A percentile compares a stretch with the other conserved stretches of the same genome.
These are phyloP conservation scores for Cercospora berteroae DNA, from an alignment of 2,329 filamentous ascomycete species.

Conservation along the genomic window DNA sequence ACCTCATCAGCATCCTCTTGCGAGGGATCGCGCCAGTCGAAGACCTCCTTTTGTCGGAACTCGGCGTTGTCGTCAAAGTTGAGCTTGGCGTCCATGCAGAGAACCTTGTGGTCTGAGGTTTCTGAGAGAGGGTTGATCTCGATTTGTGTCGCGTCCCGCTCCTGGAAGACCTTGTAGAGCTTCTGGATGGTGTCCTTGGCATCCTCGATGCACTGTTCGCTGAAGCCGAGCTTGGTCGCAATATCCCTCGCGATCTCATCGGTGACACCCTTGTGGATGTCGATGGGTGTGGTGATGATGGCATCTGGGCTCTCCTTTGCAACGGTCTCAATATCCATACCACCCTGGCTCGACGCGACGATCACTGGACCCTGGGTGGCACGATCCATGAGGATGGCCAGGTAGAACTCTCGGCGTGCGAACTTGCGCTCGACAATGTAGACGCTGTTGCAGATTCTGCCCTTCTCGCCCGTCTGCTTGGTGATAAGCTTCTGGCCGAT, in stretches of 20 bases:
- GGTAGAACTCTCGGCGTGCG: constrained; percentile 97
- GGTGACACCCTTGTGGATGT: constrained; percentile 93
- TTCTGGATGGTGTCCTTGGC: constrained; percentile 97
- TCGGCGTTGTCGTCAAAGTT: constrained; percentile 98
- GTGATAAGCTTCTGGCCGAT: constrained; percentile 99
- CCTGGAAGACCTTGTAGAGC: constrained; percentile 97
- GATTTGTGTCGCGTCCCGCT: constrained; percentile 98
- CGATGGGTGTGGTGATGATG: constrained; percentile 88
- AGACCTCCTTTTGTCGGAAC: constrained; percentile 96
- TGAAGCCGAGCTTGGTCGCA: constrained; percentile 90
- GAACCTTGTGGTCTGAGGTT: constrained; percentile 95
- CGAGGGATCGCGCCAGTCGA: constrained; percentile 86
- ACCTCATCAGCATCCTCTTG: constrained; percentile 98
- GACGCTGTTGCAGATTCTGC: constrained; percentile 93
- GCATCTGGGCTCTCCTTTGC: constrained; percentile 97
- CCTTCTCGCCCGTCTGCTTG: constrained; percentile 94
- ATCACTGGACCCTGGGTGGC: constrained; percentile 88
- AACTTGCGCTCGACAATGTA: constrained; percentile 99
- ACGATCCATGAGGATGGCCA: constrained; percentile 98
- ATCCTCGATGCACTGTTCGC: constrained; percentile 93
- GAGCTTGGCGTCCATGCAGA: constrained; percentile 99
- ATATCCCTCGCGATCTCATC: constrained; percentile 91
- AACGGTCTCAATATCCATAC: constrained; percentile 98
- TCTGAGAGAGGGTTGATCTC: constrained; percentile 99
- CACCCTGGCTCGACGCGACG: constrained; percentile 95